Evolutionary conservation across 352 stramenopile species (phyloP).

Genomic region (Globisporangium paddicum): DNA sequence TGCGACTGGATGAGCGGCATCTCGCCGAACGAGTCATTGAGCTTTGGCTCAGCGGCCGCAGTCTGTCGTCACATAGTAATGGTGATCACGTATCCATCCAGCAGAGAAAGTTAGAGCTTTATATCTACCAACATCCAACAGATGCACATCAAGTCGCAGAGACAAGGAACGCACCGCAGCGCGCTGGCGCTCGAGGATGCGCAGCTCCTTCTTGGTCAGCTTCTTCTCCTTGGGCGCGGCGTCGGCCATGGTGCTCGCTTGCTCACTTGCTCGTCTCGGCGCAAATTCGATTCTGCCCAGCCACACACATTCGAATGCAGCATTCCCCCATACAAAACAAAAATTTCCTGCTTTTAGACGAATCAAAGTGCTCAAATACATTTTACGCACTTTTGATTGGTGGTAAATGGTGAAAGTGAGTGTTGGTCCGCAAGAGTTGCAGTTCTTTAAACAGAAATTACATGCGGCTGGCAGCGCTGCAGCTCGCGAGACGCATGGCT

Average conservation of each 20-base stretch:
- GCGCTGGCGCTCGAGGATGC: constrained; percentile 86
- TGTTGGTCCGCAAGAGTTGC: neutral
- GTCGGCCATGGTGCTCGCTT: constrained; percentile 38
- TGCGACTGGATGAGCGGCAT: constrained; percentile 88
- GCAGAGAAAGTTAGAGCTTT: constrained; percentile 5
- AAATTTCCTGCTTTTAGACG: neutral
- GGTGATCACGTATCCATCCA: neutral
- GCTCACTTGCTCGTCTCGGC: neutral
- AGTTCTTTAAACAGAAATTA: constrained; percentile 1
- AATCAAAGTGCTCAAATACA: neutral
- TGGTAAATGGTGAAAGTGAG: constrained; percentile 1
- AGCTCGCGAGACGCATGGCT: neutral
- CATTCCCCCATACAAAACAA: neutral
- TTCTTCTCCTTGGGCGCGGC: constrained; percentile 70
- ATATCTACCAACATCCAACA: constrained; percentile 7
- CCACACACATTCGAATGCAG: neutral
- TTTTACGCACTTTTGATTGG: neutral
- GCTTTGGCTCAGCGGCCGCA: constrained; percentile 54
- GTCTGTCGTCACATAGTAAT: constrained; percentile 18
- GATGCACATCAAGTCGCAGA: neutral
- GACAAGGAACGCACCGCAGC: constrained; percentile 35
- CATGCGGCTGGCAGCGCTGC: constrained; percentile 4
- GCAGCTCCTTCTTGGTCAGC: constrained; percentile 88
- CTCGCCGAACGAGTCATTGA: constrained; percentile 87
- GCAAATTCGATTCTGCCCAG: constrained; percentile 12